phyloP scores from a whole-genome alignment of 371 early-diverging fungal genomes.

The Actinomortierella ambigua region DNA sequence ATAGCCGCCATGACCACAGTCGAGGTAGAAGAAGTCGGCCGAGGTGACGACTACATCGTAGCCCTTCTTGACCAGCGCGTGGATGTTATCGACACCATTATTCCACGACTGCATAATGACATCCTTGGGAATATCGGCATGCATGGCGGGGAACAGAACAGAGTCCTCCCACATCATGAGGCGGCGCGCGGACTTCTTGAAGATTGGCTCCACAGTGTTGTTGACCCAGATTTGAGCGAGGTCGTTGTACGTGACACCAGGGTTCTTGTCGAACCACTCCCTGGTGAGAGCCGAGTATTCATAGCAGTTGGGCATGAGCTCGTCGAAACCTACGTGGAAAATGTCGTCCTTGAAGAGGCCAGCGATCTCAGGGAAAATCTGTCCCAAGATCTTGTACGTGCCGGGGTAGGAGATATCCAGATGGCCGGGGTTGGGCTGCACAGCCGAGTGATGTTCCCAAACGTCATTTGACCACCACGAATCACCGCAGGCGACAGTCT shows the following conservation, averaged over 20 bases:
- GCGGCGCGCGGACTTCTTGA: conserved; percentile 8
- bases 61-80: conserved; percentile 54
- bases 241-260: conserved; percentile 24
- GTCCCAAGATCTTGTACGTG: conserved; percentile 61
- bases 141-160: conserved; percentile 26
- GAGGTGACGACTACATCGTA: conserved; percentile 63
- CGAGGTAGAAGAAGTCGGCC: conserved; percentile 70
- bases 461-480: conserved; percentile 51
- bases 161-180: conserved; percentile 46
- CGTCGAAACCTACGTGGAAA: conserved; percentile 82
- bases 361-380: conserved; percentile 66
- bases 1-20: conserved; percentile 69
- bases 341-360: conserved; percentile 66
- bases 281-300: conserved; percentile 33
- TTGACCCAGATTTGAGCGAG: conserved; percentile 41
- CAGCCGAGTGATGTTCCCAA: conserved; percentile 52
- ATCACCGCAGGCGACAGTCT: conserved; percentile 51
- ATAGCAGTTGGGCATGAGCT: conserved; percentile 75
- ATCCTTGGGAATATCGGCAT: conserved; percentile 47
- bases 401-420: conserved; percentile 65
- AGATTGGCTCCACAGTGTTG: conserved; percentile 44
- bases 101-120: conserved; percentile 67
- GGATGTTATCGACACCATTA: conserved; percentile 49
- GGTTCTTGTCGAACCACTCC: conserved; percentile 45
- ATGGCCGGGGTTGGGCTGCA: conserved; percentile 80